These are phyloP conservation scores for Papiliotrema nemorosa DNA, from an alignment of 1,284 basidiomycete genomes.

Conservation along the genomic window DNA sequence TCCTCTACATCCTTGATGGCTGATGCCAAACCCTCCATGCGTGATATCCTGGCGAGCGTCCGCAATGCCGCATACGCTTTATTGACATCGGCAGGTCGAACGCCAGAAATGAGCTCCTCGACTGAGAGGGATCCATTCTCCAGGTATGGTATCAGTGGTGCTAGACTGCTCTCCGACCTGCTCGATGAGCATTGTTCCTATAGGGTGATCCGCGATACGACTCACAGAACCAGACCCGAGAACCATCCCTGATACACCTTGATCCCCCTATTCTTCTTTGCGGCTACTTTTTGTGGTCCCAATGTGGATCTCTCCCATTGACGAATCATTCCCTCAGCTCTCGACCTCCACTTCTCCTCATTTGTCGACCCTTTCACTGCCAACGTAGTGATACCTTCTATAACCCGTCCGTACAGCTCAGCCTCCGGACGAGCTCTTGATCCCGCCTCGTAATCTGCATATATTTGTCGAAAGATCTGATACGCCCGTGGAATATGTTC, in stretches of 20 bases:
- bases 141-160: constrained; percentile 33
- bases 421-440: constrained; percentile 28
- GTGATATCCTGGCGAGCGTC: constrained; percentile 17
- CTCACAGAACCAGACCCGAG: constrained; percentile 36
- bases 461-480: constrained; percentile 42
- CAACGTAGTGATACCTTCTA: constrained; percentile 34
- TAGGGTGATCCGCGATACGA: too few species aligned
- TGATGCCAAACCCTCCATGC: constrained; percentile 17
- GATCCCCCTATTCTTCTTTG: constrained; percentile 30
- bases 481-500: constrained; percentile 44
- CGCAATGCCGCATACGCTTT: constrained; percentile 27
- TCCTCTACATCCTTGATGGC: constrained; percentile 23
- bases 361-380: constrained; percentile 10
- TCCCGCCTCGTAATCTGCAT: constrained; percentile 28
- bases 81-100: constrained; percentile 27
- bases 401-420: constrained; percentile 40
- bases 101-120: constrained; percentile 19
- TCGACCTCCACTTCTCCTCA: constrained; percentile 18
- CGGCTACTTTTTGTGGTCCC: constrained; percentile 9
- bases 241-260: constrained; percentile 47
- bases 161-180: constrained; percentile 29
- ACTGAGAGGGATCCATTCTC: constrained; percentile 11
- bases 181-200: not conserved
- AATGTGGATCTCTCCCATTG: constrained; percentile 33
- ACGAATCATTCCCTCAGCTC: constrained; percentile 23